Conservation (phyloP, 108 stramenopile genomes). For the Skeletonema menzelii region DNA sequence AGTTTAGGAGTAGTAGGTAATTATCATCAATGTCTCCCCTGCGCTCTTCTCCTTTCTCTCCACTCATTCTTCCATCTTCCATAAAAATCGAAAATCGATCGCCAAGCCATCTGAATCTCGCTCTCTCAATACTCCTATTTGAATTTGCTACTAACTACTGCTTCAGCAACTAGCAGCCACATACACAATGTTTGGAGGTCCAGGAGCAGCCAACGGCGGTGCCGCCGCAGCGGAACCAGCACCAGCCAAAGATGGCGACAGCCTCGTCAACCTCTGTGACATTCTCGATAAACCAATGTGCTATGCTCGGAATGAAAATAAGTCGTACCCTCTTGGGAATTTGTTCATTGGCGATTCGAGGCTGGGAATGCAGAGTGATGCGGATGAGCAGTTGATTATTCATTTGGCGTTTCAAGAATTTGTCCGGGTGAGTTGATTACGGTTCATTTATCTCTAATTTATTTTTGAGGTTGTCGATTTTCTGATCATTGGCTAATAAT, state of each 20-base stretch:
- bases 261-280: slow-evolving; percentile 53
- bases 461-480: neutral
- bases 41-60: too few species aligned
- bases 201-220: slow-evolving; percentile 10
- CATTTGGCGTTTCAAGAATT: slow-evolving; percentile 86
- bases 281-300: slow-evolving; percentile 65
- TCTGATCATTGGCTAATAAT: slow-evolving; percentile 1
- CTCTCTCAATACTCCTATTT: too few species aligned
- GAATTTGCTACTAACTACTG: neutral
- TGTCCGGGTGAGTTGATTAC: slow-evolving; percentile 57
- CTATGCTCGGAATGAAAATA: slow-evolving; percentile 74
- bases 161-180: neutral
- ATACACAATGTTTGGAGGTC: slow-evolving; percentile 23
- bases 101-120: neutral
- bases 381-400: slow-evolving; percentile 87
- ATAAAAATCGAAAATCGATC: neutral
- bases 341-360: slow-evolving; percentile 87
- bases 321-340: slow-evolving; percentile 76
- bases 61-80: neutral
- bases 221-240: slow-evolving; percentile 27
- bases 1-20: too few species aligned
- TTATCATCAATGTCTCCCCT: too few species aligned
- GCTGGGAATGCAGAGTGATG: slow-evolving; percentile 84
- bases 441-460: neutral
- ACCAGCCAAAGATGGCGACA: slow-evolving; percentile 57